A percentile compares a stretch with the other conserved stretches of the same genome.
Evolutionary conservation across 2,329 filamentous ascomycete genomes (phyloP).

Genomic region (Fusarium mundagurra): DNA sequence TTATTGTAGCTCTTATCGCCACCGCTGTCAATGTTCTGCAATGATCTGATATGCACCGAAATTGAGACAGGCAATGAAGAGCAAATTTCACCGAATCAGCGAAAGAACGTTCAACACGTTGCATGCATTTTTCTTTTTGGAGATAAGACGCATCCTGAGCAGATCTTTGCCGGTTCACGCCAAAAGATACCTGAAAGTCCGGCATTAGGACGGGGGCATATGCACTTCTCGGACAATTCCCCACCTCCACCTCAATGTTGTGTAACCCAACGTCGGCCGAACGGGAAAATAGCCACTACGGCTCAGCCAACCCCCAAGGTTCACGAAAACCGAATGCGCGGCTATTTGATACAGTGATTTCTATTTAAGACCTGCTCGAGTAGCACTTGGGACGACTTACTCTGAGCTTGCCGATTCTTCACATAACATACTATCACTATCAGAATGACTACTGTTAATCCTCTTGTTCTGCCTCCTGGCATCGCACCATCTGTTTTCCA

Average conservation of each 20-base stretch:
- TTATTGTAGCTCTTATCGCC: too few species aligned
- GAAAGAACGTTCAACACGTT: neutral
- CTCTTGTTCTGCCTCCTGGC: constrained; percentile 17
- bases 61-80: neutral
- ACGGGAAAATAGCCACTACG: neutral
- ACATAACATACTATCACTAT: neutral
- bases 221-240: neutral
- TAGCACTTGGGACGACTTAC: neutral
- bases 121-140: neutral
- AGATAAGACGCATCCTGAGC: neutral
- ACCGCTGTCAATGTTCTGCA: too few species aligned
- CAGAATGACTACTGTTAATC: neutral
- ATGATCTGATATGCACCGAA: neutral
- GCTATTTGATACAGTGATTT: fast-evolving
- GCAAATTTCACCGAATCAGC: too few species aligned
- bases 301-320: too few species aligned
- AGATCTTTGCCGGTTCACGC: neutral
- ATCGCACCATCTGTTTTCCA: constrained; percentile 2
- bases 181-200: neutral
- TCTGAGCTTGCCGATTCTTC: neutral
- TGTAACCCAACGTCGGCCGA: neutral
- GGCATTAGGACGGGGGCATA: neutral
- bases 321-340: fast-evolving
- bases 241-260: neutral
- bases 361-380: neutral